Evolutionary conservation across 306 rosid genomes (phyloP), one percentile per base, ranked within the genome.

Genomic region (Carpinus fangiana): DNA sequence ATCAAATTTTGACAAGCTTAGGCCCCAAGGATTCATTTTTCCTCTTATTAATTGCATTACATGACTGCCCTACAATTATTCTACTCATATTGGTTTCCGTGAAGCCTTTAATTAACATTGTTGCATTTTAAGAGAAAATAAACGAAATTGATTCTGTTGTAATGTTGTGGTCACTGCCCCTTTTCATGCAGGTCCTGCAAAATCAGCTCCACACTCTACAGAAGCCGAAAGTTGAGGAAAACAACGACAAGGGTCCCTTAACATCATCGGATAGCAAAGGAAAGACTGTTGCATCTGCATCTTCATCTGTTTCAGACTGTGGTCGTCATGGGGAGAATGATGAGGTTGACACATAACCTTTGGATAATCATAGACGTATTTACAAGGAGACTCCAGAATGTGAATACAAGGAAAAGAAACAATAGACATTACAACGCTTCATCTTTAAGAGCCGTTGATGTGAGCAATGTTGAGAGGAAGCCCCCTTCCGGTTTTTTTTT

Each of bases 191-290:
- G 99, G 74, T 73, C 64, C 83, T 91, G 78, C 90, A 91, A 84
- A 84, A 84, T 73, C 93, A 93, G 79, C 85, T 89, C 61, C 88
- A 79, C 81, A 86, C 67, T 77, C 84, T 95, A 66, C 90, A 84
- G 84, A 85, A 77, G 61, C 82, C 78, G 17, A 80, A 75, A 66
- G 79, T 71, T 2, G 82, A 82, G 23, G 84, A 72, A 80, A 80
- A 78, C 78, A 74, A 38, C 17, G 83, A 79, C 57, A 76, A 3
- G 11, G 65, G 73, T 2, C 60, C 87, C 41, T 6, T 79, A 54
- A 54, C 90, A 18, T 53, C 83, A 47, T 64, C 77, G 57, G 92
- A 82, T 84, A 78, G 74, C 83, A 88, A 86, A 88, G 96, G 87
- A 79, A 88, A 92, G 94, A 65, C 41, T 17, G 71, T 81, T 12